phyloP scores from a whole-genome alignment of 2,329 filamentous ascomycete genomes.

The Falciphora oryzae region DNA sequence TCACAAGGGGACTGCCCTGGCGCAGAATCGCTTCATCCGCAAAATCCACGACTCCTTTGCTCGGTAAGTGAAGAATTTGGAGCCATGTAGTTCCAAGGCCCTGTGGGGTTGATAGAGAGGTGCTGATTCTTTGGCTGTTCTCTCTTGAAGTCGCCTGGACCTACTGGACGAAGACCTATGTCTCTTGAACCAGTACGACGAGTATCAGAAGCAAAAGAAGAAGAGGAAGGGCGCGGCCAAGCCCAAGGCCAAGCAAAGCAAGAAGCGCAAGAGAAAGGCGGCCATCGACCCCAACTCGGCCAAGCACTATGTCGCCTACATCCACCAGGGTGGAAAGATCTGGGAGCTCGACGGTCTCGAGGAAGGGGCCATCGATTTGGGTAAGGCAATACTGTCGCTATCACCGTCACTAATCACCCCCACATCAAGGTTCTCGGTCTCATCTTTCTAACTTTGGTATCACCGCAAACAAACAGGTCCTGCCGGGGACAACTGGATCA shows the following conservation, averaged over 20 bases:
- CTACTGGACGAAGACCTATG: constrained; percentile 66
- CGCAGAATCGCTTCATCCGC: constrained; percentile 70
- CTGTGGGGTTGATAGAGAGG: background rate
- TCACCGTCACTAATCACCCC: background rate
- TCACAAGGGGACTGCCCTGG: constrained; percentile 69
- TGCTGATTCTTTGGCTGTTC: background rate
- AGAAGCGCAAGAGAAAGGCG: constrained; percentile 28
- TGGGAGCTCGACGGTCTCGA: constrained; percentile 90
- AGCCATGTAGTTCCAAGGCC: background rate
- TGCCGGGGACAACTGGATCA: constrained; percentile 6
- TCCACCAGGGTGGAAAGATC: constrained; percentile 66
- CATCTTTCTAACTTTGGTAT: background rate
- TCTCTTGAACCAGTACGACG: constrained; percentile 50
- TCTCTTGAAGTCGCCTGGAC: constrained; percentile 57
- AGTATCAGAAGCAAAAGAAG: constrained; percentile 13
- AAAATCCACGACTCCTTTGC: constrained; percentile 85
- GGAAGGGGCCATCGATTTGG: constrained; percentile 60
- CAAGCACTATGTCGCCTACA: constrained; percentile 87
- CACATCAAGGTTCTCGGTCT: background rate
- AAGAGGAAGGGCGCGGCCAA: constrained; percentile 23
- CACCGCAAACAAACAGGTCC: background rate
- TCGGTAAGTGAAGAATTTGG: constrained; percentile 36
- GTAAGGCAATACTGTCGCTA: constrained; percentile 24
- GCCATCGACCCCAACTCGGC: constrained; percentile 50
- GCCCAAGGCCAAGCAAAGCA: constrained; percentile 21